Evolutionary conservation across 75 land plant genomes (phyloP).

Genomic region (Selaginella tamariscina): DNA sequence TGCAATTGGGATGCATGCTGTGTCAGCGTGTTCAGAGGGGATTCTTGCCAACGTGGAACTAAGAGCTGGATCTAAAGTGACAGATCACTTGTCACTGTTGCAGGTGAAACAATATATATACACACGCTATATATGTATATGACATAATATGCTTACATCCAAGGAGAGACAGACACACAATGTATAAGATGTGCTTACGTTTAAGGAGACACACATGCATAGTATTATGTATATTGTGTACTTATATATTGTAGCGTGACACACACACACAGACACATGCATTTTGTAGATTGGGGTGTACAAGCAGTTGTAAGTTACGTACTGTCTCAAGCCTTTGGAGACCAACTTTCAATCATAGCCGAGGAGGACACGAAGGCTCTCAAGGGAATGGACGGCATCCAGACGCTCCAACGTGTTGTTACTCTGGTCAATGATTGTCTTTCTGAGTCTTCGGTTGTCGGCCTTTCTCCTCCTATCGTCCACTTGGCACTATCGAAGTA

Average conservation of each 20-base stretch:
- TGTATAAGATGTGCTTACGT: not conserved
- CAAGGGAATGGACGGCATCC: conserved; percentile 31
- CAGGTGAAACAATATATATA: conserved; percentile 48
- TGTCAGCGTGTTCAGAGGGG: conserved; percentile 57
- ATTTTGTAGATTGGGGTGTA: conserved; percentile 72
- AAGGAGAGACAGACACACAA: too few species aligned
- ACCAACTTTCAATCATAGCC: conserved; percentile 57
- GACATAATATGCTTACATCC: too few species aligned
- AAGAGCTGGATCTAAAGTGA: conserved; percentile 53
- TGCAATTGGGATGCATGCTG: conserved; percentile 74
- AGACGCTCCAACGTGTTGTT: conserved; percentile 53
- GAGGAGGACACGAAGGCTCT: conserved; percentile 74
- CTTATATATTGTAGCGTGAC: not conserved
- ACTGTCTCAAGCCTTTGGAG: conserved; percentile 45
- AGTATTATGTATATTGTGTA: not conserved
- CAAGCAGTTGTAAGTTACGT: conserved; percentile 85
- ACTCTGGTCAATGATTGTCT: conserved; percentile 63
- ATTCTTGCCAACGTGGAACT: conserved; percentile 30
- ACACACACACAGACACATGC: conserved; percentile 4
- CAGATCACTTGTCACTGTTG: conserved; percentile 74
- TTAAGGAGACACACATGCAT: not conserved
- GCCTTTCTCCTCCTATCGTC: conserved; percentile 38
- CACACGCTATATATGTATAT: too few species aligned
- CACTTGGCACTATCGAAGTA: conserved; percentile 49
- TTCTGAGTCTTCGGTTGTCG: conserved; percentile 43